Conservation (phyloP, 176 grass and related monocot species). For the Oryza rufipogon region DNA sequence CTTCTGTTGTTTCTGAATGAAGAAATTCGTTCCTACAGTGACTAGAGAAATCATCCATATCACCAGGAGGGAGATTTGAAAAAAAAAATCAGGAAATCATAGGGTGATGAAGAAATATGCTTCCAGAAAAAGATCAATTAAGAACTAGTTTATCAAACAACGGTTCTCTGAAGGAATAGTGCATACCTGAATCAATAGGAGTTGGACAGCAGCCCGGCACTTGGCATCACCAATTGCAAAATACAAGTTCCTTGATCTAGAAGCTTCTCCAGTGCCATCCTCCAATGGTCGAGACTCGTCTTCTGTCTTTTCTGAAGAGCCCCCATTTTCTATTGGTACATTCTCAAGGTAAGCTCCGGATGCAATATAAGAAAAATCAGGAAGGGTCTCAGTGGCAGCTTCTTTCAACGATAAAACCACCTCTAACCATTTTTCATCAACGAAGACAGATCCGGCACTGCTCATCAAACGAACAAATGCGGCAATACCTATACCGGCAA, state of each 20-base stretch:
- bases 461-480: slow-evolving; percentile 99
- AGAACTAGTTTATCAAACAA: not conserved
- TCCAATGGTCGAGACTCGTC: slow-evolving; percentile 55
- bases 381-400: slow-evolving; percentile 78
- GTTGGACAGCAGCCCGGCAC: slow-evolving; percentile 95
- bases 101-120: slow-evolving; percentile 17
- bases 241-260: slow-evolving; percentile 82
- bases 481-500: slow-evolving; percentile 96
- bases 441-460: slow-evolving; percentile 88
- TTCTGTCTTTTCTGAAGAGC: slow-evolving; percentile 61
- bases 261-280: slow-evolving; percentile 64
- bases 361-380: slow-evolving; percentile 86
- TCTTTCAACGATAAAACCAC: slow-evolving; percentile 95
- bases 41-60: slow-evolving; percentile 11
- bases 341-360: slow-evolving; percentile 78
- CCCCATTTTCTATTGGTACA: slow-evolving; percentile 58
- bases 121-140: not conserved
- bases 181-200: slow-evolving; percentile 94
- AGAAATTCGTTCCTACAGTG: slow-evolving; percentile 23
- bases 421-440: slow-evolving; percentile 90
- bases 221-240: slow-evolving; percentile 95
- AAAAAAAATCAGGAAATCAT: slow-evolving; percentile 32
- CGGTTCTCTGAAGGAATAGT: slow-evolving; percentile 28
- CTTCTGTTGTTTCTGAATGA: not conserved
- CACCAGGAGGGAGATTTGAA: slow-evolving; percentile 13